Evolutionary conservation across 768 basidiomycete genomes (phyloP).

Genomic region (Phlebiopsis gigantea): DNA sequence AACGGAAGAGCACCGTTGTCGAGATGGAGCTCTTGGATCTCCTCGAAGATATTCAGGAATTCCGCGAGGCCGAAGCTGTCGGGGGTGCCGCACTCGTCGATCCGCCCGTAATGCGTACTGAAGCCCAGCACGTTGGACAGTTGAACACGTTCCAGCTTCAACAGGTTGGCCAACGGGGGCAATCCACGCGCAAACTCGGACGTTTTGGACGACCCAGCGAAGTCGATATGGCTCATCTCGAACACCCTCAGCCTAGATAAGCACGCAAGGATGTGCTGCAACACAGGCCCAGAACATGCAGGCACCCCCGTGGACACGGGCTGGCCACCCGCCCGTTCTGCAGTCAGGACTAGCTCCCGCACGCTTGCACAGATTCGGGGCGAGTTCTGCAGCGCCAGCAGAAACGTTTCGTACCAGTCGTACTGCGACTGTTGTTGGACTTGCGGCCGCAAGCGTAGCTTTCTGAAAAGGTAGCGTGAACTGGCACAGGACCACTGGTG

Average conservation of each 20-base stretch:
- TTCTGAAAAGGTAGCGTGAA: neutral
- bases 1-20: neutral
- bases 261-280: neutral
- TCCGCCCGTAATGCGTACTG: neutral
- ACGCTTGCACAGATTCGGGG: neutral
- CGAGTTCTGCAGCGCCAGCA: neutral
- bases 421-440: neutral
- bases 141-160: neutral
- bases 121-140: neutral
- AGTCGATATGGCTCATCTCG: neutral
- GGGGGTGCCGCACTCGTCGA: neutral
- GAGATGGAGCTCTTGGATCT: neutral
- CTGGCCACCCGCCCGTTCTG: neutral
- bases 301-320: too few relatives aligned
- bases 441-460: neutral
- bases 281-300: neutral
- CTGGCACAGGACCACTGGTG: neutral
- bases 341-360: neutral
- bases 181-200: neutral
- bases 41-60: neutral
- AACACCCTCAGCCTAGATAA: neutral
- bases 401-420: neutral
- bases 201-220: neutral
- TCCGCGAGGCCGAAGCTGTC: neutral
- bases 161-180: neutral